Evolutionary conservation across 768 basidiomycete genomes (phyloP), one percentile per base, ranked within the genome.

Genomic region (Tubosaeta sp.): DNA sequence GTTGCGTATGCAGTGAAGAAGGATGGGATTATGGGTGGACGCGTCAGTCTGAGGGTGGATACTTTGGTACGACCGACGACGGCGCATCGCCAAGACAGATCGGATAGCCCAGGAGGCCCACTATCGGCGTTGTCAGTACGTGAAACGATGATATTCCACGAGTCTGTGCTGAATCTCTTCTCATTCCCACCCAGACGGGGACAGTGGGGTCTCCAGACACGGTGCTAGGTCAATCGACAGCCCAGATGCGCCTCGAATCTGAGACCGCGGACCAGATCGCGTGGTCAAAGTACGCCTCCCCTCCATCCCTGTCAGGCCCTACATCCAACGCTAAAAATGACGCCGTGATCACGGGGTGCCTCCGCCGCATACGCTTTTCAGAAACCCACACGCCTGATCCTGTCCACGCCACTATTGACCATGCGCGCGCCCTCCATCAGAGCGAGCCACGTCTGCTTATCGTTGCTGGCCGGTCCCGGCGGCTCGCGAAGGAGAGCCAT

Each of bases 401-500:
- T 0, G 69, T 94, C 6, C 82, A 81, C 43, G 75, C 82, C 0
- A 69, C 85, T 36, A 68, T 74, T 12, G 49, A 62, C 3, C 74
- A 77, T 19, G 82, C 80, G 0, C 22, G 58, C 29, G 14, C 46
- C 49, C 40, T 63, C 1, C 52, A 38, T 7, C 56, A 61, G 19
- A 57, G 56, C 0, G 56, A 67, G 35, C 62, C 73, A 36, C 71
- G 79, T 2, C 62, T 90, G 24, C 62, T 94, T 12, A 65, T 88
- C 31, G 75, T 94, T 13, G 68, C 80, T 1, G 92, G 94, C 0
- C 81, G 93, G 8, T 87, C 86, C 41, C 71, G 87, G 31, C 69
- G 86, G n/a, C 66, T 89, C 30, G 86, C 86, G 4, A 80, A 81
- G 21, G 86, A 87, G 69, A 77, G 83, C 49, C 90, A 92, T 62